Conservation (phyloP, 345 rosid genomes). For the Boechera stricta region DNA sequence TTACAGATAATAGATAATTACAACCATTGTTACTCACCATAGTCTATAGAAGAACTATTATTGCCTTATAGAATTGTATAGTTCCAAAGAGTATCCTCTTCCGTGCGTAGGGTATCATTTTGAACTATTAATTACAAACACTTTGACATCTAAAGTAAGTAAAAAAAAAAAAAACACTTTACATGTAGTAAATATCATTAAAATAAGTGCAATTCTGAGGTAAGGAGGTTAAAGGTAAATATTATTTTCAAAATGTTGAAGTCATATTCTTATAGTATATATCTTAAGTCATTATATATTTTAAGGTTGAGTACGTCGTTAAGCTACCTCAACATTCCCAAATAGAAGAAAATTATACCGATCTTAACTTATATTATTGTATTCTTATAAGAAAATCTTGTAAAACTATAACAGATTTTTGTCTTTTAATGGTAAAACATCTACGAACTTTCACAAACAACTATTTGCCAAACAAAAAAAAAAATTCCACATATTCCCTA, state of each 20-base stretch:
- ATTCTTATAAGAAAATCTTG: not conserved
- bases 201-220: not conserved
- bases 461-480: not conserved
- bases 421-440: not conserved
- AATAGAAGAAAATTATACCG: not conserved
- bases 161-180: not conserved
- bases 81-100: constrained; percentile 10
- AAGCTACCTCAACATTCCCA: constrained; percentile 6
- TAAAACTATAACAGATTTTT: not conserved
- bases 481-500: not conserved
- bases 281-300: constrained; percentile 2
- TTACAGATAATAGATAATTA: not conserved
- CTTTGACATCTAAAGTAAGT: not conserved
- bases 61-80: not conserved
- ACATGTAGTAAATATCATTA: not conserved
- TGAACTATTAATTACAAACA: not conserved
- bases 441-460: not conserved
- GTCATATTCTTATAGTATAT: constrained; percentile 9
- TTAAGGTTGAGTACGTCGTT: constrained; percentile 9
- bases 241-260: constrained; percentile 5
- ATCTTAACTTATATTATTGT: not conserved
- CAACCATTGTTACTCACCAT: not conserved
- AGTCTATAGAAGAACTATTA: not conserved
- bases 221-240: constrained; percentile 2
- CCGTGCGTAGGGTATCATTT: constrained; percentile 3